Base-by-base conservation (phyloP, 2,329 filamentous ascomycete species). In the Elsinoe necatrix region DNA sequence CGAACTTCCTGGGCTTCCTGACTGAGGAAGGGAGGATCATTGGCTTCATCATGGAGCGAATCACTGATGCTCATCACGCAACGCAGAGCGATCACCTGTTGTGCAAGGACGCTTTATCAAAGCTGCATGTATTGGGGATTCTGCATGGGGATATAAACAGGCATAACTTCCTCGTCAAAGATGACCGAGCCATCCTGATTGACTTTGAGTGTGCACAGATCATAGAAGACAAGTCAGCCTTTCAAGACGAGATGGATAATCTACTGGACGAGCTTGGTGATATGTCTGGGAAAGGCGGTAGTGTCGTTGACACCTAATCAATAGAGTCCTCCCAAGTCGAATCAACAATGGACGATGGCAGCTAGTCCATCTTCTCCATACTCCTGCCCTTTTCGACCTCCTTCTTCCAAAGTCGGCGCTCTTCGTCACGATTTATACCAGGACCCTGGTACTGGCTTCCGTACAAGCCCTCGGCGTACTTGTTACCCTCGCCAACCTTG, bases 361-460 rank as follows among this genome's bases (percentile, higher is more conserved):
- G 9, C 27, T 29, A 29, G 4, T 4, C 9, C 27, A 29, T 29
- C 18, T 58, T 55, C 56, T 65, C 59, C 55, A 65, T 39, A 57
- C 68, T 68, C 58, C 66, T 62, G n/a, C 68, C 70, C 12, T 63
- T 63, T 62, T 70, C 63, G 9, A 67, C 72, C 67, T 75, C 77
- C 67, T 72, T 67, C 67, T 72, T 76, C 78, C 80, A 83, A 23
- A 76, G 79, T 64, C 69, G 68, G 54, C 81, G 69, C 67, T 84
- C 81, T 59, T 73, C 66, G 42, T 70, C 68, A 7, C 71, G 69
- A 54, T 69, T 65, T 1, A 83, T 79, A 0, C 82, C 81, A 1
- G 81, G 81, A 0, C 82, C 82, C 58, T 74, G 68, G 64, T 84
- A 85, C 9, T 80, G 74, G 60, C 80, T 80, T 0, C 82, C 81